phyloP scores from a whole-genome alignment of 257 asterid species.

The Gynochthodes officinalis region DNA sequence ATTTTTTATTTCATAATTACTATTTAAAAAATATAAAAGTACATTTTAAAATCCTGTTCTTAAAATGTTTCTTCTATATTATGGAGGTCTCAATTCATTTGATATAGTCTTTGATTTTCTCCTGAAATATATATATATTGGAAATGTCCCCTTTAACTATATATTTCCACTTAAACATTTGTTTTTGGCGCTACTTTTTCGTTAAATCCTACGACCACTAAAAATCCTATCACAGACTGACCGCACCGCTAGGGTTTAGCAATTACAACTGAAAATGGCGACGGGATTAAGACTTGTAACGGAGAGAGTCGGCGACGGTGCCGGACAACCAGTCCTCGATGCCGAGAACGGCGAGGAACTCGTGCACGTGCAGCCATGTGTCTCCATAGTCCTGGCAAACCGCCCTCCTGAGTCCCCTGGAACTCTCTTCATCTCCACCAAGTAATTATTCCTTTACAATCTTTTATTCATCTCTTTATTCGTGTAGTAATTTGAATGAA shows the following conservation, averaged over 20 bases:
- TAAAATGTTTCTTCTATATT: no score
- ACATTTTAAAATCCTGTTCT: no score
- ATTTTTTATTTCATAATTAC: no score
- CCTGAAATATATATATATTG: no score
- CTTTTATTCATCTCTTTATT: background rate
- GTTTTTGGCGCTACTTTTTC: slow-evolving; percentile 8
- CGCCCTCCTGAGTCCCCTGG: slow-evolving; percentile 65
- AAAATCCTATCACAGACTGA: background rate
- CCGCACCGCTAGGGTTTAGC: slow-evolving; percentile 19
- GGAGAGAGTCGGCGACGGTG: slow-evolving; percentile 59
- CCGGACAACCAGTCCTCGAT: slow-evolving; percentile 63
- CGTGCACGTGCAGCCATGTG: slow-evolving; percentile 56
- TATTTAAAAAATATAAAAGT: no score
- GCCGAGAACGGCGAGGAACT: slow-evolving; percentile 60
- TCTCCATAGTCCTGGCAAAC: slow-evolving; percentile 68
- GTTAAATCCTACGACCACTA: background rate
- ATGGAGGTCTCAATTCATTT: no score
- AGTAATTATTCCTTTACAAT: no score
- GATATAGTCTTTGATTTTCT: no score
- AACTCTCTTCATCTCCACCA: slow-evolving; percentile 77
- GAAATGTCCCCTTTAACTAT: no score
- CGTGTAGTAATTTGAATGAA: slow-evolving; percentile 15
- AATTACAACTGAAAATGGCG: slow-evolving; percentile 37
- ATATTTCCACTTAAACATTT: no score
- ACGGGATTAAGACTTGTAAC: slow-evolving; percentile 55